A percentile compares a stretch with the other conserved stretches of the same genome.
Conservation (phyloP, 2,329 filamentous ascomycete species). For the Furcasterigmium furcatum region DNA sequence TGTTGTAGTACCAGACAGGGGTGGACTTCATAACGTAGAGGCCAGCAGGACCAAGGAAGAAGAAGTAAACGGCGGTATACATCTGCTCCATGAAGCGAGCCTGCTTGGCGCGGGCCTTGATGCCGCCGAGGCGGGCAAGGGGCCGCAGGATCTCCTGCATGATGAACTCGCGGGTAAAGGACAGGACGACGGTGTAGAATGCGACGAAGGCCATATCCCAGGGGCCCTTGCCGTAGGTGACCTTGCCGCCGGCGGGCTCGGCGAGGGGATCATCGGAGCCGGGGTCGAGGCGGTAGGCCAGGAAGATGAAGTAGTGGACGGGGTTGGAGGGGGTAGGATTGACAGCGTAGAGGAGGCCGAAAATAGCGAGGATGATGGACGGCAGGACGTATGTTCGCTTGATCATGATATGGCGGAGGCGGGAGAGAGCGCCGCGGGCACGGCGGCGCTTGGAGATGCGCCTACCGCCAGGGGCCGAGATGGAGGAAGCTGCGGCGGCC, state of each 20-base stretch:
- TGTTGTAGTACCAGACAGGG: slow-evolving; percentile 97
- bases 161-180: slow-evolving; percentile 91
- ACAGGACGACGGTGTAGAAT: slow-evolving; percentile 87
- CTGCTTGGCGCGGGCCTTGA: slow-evolving; percentile 74
- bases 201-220: slow-evolving; percentile 83
- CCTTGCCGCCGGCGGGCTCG: slow-evolving; percentile 58
- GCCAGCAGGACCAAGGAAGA: slow-evolving; percentile 75
- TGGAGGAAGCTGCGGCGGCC: neutral
- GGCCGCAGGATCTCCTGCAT: slow-evolving; percentile 89
- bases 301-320: slow-evolving; percentile 78
- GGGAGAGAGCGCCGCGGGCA: slow-evolving; percentile 43
- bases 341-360: slow-evolving; percentile 67
- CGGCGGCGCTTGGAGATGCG: slow-evolving; percentile 52
- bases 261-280: slow-evolving; percentile 35
- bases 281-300: slow-evolving; percentile 75
- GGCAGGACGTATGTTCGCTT: slow-evolving; percentile 65
- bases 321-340: slow-evolving; percentile 78
- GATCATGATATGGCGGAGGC: slow-evolving; percentile 50
- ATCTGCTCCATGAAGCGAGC: slow-evolving; percentile 93
- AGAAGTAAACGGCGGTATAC: slow-evolving; percentile 92
- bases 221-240: slow-evolving; percentile 84
- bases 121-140: slow-evolving; percentile 65
- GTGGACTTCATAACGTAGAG: slow-evolving; percentile 88
- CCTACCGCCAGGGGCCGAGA: too few species aligned
- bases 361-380: slow-evolving; percentile 60